Evolutionary conservation across 345 rosid species (phyloP).

Genomic region (Gossypium australe): DNA sequence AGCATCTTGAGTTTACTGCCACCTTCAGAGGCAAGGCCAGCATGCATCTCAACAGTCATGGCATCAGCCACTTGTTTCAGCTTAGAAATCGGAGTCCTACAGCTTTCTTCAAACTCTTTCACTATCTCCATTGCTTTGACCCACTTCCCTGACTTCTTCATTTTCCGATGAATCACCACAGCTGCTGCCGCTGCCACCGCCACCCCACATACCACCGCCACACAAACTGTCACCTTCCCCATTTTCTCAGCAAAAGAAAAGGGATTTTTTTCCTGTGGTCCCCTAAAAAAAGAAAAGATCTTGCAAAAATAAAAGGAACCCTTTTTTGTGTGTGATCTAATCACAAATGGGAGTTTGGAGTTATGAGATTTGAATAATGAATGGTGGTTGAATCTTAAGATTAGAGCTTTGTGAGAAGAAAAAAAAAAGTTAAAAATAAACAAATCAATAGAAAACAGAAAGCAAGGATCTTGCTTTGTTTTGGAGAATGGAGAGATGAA

Average conservation of each 20-base stretch:
- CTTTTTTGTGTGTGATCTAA: neutral
- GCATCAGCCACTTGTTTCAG: slow-evolving; percentile 86
- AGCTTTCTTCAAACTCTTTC: slow-evolving; percentile 66
- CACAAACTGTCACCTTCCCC: slow-evolving; percentile 42
- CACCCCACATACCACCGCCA: slow-evolving; percentile 16
- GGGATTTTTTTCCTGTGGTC: neutral
- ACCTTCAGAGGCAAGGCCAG: slow-evolving; percentile 94
- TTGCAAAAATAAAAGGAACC: neutral
- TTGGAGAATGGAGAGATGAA: neutral
- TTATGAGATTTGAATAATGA: neutral
- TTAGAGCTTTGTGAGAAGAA: neutral
- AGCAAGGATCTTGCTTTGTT: slow-evolving; percentile 1
- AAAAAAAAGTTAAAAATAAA: neutral
- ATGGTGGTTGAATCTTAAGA: slow-evolving; percentile 5
- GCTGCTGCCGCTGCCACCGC: slow-evolving; percentile 57
- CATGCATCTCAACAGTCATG: slow-evolving; percentile 98
- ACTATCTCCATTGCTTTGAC: slow-evolving; percentile 62
- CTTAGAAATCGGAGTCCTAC: slow-evolving; percentile 61
- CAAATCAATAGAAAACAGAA: neutral
- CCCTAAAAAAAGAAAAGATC: neutral
- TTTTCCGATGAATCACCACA: slow-evolving; percentile 52
- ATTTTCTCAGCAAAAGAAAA: slow-evolving; percentile 14
- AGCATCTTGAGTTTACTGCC: slow-evolving; percentile 98
- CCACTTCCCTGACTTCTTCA: slow-evolving; percentile 23
- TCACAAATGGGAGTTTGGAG: neutral